Evolutionary conservation across 257 asterid genomes (phyloP).

Genomic region (Solanum lycopersicoides): DNA sequence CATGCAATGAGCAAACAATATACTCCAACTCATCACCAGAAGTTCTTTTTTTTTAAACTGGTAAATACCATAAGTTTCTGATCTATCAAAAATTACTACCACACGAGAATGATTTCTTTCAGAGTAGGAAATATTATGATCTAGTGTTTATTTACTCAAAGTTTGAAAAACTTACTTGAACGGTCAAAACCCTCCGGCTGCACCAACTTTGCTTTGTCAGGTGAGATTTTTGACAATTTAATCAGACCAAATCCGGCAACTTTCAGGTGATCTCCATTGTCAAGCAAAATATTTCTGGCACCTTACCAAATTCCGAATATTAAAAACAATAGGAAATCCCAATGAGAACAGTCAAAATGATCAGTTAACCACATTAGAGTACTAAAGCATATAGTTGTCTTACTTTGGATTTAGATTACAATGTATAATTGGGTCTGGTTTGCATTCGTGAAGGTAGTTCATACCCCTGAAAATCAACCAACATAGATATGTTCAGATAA

Average conservation of each 20-base stretch:
- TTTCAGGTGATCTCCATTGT: conserved; percentile 90
- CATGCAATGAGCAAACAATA: not conserved
- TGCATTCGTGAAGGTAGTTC: conserved; percentile 97
- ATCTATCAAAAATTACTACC: not conserved
- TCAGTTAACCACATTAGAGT: not conserved
- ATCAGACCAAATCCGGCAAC: conserved; percentile 87
- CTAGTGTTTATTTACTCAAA: not conserved
- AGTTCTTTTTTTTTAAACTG: too few relatives aligned
- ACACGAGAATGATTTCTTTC: not conserved
- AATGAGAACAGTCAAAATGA: not conserved
- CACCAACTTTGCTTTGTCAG: conserved; percentile 65
- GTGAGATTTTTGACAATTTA: conserved; percentile 48
- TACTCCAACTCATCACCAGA: not conserved
- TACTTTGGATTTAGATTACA: conserved; percentile 92
- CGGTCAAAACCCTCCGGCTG: conserved; percentile 68
- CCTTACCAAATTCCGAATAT: conserved; percentile 75
- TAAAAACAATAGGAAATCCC: conserved; percentile 26
- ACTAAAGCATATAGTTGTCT: conserved; percentile 57
- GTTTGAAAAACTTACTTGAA: conserved; percentile 49
- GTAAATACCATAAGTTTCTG: not conserved
- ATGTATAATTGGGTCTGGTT: conserved; percentile 90
- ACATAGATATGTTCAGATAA: not conserved
- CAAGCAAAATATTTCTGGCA: conserved; percentile 99
- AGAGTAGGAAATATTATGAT: not conserved
- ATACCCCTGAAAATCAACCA: conserved; percentile 58